Evolutionary conservation across 306 rosid species (phyloP), one percentile per base, ranked within the genome.

Genomic region (Begonia masoniana): DNA sequence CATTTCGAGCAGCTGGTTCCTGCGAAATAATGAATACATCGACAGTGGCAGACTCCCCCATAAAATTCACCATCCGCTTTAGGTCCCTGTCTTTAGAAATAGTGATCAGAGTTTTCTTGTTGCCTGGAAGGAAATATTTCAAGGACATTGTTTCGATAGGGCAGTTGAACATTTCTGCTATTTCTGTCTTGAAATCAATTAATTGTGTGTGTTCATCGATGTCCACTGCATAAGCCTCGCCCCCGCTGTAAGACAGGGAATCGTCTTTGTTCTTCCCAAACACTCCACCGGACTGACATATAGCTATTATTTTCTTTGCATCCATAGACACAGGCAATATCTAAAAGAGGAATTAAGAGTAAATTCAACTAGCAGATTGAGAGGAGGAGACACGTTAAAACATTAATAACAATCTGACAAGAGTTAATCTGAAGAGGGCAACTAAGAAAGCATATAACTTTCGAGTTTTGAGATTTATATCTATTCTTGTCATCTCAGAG

Each of bases 61-160:
- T 60, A 65, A 85, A 91, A 74, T 62, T 81, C 57, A 91, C 68
- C 99, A 91, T 91, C 19, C 99, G 92, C 53, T 83, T 95, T 75
- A 91, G 71, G 71, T 91, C 99, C 81, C 83, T 85, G 66, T 86
- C 99, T 68, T 83, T 85, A 10, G 99, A 91, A 31, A 91, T 71
- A 2, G 92, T 78, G 53, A 91, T 91, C 36, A 86, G 94, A 41
- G 96, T 91, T 74, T 69, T 91, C 79, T 79, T 86, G 61, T 91
- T 85, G 10, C 92, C 86, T 0, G 99, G 99, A 62, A 91, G 96
- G 59, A 91, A 83, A 74, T 91, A 91, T 79, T 86, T 91, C 67
- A 91, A 63, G 57, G 62, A 59, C 88, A 91, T 73, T 10, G 75
- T 71, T 31, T 76, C 77, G 13, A 54, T 69, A 64, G 66, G 68